Conservation (phyloP, 176 grass and related monocot species). For the Aechmea fasciata region DNA sequence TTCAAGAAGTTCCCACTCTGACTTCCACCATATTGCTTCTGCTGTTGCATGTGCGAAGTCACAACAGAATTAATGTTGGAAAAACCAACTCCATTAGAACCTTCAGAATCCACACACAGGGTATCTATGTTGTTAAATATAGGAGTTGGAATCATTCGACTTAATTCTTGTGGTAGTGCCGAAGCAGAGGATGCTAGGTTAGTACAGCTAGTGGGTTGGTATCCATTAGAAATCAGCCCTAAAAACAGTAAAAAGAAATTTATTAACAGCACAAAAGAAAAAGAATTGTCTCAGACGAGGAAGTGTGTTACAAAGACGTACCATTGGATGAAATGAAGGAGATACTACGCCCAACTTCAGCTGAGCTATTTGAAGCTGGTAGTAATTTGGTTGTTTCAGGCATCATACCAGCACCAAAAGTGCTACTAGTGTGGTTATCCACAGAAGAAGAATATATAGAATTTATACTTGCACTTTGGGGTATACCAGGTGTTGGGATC, state of each 20-base stretch:
- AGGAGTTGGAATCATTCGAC: slow-evolving; percentile 89
- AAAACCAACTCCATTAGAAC: slow-evolving; percentile 74
- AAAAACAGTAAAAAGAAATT: slow-evolving; percentile 17
- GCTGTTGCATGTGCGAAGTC: slow-evolving; percentile 44
- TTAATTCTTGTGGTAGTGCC: slow-evolving; percentile 50
- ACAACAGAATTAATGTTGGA: slow-evolving; percentile 55
- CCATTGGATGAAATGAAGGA: background rate
- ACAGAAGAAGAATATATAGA: slow-evolving; percentile 36
- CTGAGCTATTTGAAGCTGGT: slow-evolving; percentile 28
- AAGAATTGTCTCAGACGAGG: too few relatives aligned
- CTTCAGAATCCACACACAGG: slow-evolving; percentile 47
- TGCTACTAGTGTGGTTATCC: slow-evolving; percentile 45
- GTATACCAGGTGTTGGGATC: slow-evolving; percentile 93
- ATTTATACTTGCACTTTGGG: slow-evolving; percentile 44
- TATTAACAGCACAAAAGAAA: background rate
- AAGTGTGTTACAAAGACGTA: background rate
- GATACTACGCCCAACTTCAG: slow-evolving; percentile 5
- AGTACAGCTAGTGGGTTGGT: slow-evolving; percentile 25
- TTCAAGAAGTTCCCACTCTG: slow-evolving; percentile 46
- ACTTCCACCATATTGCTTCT: slow-evolving; percentile 67
- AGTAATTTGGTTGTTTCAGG: slow-evolving; percentile 41
- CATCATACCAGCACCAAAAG: slow-evolving; percentile 31
- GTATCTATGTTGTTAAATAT: slow-evolving; percentile 63
- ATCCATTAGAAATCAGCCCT: slow-evolving; percentile 65
- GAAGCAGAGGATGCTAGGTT: slow-evolving; percentile 37